Evolutionary conservation across 2,329 filamentous ascomycete genomes (phyloP).

Genomic region (Diaporthe sp.): DNA sequence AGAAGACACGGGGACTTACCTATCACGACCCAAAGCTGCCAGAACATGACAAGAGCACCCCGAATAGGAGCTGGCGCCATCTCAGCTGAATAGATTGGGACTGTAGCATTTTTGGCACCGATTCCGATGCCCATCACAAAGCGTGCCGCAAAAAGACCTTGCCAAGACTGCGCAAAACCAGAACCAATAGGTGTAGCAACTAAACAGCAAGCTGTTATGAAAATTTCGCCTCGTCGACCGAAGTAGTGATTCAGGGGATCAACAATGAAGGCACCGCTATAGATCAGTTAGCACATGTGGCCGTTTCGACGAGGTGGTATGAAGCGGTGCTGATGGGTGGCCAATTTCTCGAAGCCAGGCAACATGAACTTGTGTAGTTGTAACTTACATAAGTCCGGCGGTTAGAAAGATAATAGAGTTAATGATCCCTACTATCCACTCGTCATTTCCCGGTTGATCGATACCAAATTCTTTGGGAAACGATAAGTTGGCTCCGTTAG

Average conservation of each 20-base stretch:
- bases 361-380: too few relatives aligned
- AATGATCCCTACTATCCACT: slow-evolving; percentile 71
- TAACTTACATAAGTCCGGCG: slow-evolving; percentile 68
- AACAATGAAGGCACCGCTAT: slow-evolving; percentile 56
- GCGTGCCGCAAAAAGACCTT: slow-evolving; percentile 76
- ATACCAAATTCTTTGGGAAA: slow-evolving; percentile 69
- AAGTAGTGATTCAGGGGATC: slow-evolving; percentile 64
- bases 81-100: slow-evolving; percentile 37
- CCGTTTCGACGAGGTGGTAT: slow-evolving; percentile 57
- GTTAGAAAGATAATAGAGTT: slow-evolving; percentile 67
- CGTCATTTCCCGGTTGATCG: slow-evolving; percentile 48
- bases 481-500: slow-evolving; percentile 66
- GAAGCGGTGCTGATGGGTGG: slow-evolving; percentile 44
- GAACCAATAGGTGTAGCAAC: slow-evolving; percentile 78
- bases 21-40: slow-evolving; percentile 35
- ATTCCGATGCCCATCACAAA: slow-evolving; percentile 53
- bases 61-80: slow-evolving; percentile 34
- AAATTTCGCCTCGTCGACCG: slow-evolving; percentile 73
- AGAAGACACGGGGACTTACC: slow-evolving; percentile 11
- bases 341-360: too few relatives aligned
- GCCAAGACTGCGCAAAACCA: slow-evolving; percentile 79
- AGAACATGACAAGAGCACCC: slow-evolving; percentile 39
- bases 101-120: slow-evolving; percentile 35
- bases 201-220: slow-evolving; percentile 80
- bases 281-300: neutral